Evolutionary conservation across 148 eudicot species (phyloP).

Genomic region (Rhododendron henanense): DNA sequence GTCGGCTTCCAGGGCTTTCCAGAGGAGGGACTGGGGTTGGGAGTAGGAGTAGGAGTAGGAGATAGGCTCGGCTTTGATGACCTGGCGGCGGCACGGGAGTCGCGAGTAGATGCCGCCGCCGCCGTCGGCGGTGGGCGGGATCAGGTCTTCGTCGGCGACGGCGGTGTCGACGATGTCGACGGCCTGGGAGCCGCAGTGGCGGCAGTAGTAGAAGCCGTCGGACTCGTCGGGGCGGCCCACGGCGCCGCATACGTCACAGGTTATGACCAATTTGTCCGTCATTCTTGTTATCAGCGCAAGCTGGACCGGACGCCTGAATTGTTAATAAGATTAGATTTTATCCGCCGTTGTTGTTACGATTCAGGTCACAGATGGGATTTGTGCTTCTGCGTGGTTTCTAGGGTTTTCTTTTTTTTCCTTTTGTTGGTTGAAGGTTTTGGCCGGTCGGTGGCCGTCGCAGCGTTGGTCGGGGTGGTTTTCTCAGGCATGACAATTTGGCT

Average conservation of each 20-base stretch:
- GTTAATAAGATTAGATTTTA: too few species aligned
- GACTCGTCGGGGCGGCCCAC: conserved; percentile 35
- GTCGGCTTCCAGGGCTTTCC: conserved; percentile 15
- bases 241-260: conserved; percentile 44
- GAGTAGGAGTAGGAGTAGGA: conserved; percentile 42
- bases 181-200: conserved; percentile 45
- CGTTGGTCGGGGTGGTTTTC: too few species aligned
- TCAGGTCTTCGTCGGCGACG: conserved; percentile 50
- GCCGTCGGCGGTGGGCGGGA: conserved; percentile 10
- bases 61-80: conserved; percentile 31
- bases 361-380: too few species aligned
- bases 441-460: too few species aligned
- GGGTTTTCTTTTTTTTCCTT: too few species aligned
- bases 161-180: conserved; percentile 52
- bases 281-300: neutral
- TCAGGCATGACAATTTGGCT: neutral
- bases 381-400: too few species aligned
- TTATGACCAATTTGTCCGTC: conserved; percentile 13
- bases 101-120: conserved; percentile 24
- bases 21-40: conserved; percentile 29
- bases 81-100: conserved; percentile 8
- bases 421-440: too few species aligned
- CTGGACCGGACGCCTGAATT: too few species aligned
- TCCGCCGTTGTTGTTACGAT: too few species aligned
- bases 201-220: conserved; percentile 71